Evolutionary conservation across 2,329 filamentous ascomycete genomes (phyloP), one percentile per base, ranked within the genome.

Genomic region (Nothomitra cinnamomea): DNA sequence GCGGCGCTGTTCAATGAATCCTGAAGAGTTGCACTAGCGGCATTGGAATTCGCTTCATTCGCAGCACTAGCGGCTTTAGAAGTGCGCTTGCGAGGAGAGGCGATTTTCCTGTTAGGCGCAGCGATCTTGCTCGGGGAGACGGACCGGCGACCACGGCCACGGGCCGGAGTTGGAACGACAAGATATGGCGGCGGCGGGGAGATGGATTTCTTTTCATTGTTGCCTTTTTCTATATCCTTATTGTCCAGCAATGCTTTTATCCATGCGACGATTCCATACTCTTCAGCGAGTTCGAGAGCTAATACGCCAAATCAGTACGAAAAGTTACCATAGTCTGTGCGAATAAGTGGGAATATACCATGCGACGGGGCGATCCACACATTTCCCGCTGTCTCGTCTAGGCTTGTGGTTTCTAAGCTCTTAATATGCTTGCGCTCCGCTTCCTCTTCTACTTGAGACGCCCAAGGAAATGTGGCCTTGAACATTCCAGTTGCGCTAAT

Each of bases 371-470:
- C 80, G 51, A 96, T 89, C 92, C 92, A 98, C 52, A 98, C 80
- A 67, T 95, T 98, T 47, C 92, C 92, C 24, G 92, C 92, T 28
- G 92, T 88, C 73, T 96, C 92, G 64, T 96, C 89, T 54, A 76
- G 76, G 61, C 88, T 94, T 8, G 89, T 94, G 28, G 83, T 83
- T 35, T 79, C 69, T 25, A 92, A 80, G 5, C 77, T 79, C 72
- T 95, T 95, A 69, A 98, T 82, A 69, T 87, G 89, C 62, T 77
- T 80, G 64, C 86, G 83, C 71, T 94, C 86, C 1, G 71, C 69
- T 61, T 86, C 79, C 64, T 92, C 86, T 60, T 92, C 85, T 28
- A 75, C 70, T 19, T 75, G 71, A 57, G 83, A 79, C 43, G 86
- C 83, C 68, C 84, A 88, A 6, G 86, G 86, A 63, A 89, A 94